Base-by-base conservation (phyloP, 768 basidiomycete species). In the Mycena vitilis region DNA sequence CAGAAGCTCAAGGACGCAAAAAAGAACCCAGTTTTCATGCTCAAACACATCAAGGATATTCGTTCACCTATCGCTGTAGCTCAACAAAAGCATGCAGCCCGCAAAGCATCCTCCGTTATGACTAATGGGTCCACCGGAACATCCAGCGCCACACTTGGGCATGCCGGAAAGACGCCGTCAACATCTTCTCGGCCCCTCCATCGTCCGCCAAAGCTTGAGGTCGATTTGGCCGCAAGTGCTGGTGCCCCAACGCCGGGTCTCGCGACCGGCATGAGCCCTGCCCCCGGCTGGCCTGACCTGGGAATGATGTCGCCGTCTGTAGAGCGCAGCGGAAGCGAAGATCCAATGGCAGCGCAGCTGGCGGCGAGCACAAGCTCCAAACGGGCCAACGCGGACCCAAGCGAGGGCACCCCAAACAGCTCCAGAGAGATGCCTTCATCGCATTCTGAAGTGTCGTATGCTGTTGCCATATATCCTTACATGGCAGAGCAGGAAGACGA, bases 21-120 rank as follows among this genome's bases (percentile, higher is more conserved):
- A 80, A 98, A 98, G 81, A 96, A 98, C 70, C 97, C 98, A 2
- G 97, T 99, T 10, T 99, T 99, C 80, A 99, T 99, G 98, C 87
- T 97, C 61, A 94, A 96, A 70, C 95, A 97, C 71, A 96, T 96
- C 80, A 93, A 93, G 76, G 98, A 99, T 75, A 98, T 99, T 68
- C 92, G 95, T 53, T 98, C 96, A 8, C 98, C 98, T 0, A 99
- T 99, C 69, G 95, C 91, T 11, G 95, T 99, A 48, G 98, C 98
- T 4, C 93, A 96, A 74, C 94, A 96, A 78, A 99, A 99, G 79
- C 96, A 98, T 75, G 94, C 94, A 2, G 88, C 92, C 11, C 90
- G 95, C 51, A 94, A 93, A 79, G 93, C 92, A 6, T 89, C 89
- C 12, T 85, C 86, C 42, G 78, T 86, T 72, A 83, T 83, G 71